These are phyloP conservation scores for Vitis hybrid DNA, from an alignment of 177 flowering plant genomes.

Conservation along the genomic window DNA sequence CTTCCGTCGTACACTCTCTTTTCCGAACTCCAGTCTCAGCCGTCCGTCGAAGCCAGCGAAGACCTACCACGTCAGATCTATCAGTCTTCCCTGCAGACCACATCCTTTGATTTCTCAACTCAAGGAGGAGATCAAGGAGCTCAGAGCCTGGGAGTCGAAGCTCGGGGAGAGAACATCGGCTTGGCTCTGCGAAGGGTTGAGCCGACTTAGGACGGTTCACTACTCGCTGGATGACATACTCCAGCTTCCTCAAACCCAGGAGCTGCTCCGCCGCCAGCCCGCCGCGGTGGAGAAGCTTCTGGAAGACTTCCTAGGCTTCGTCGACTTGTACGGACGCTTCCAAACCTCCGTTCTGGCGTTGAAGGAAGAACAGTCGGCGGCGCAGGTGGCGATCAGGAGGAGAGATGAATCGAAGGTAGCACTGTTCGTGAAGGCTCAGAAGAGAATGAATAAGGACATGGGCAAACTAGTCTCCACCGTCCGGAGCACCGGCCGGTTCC, in stretches of 20 bases:
- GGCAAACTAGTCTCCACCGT: slow-evolving; percentile 36
- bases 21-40: slow-evolving; percentile 41
- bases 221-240: slow-evolving; percentile 66
- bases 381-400: slow-evolving; percentile 56
- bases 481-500: slow-evolving; percentile 13
- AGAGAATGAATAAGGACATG: slow-evolving; percentile 54
- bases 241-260: slow-evolving; percentile 63
- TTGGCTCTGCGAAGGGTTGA: slow-evolving; percentile 52
- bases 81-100: slow-evolving; percentile 74
- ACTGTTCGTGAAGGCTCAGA: slow-evolving; percentile 31
- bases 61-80: slow-evolving; percentile 59
- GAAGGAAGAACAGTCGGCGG: slow-evolving; percentile 48
- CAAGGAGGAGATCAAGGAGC: slow-evolving; percentile 43
- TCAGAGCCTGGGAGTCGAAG: slow-evolving; percentile 37
- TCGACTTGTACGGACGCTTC: slow-evolving; percentile 66
- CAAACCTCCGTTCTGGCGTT: slow-evolving; percentile 41
- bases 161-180: slow-evolving; percentile 29
- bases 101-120: slow-evolving; percentile 69
- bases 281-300: slow-evolving; percentile 57
- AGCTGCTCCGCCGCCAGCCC: slow-evolving; percentile 36
- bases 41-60: slow-evolving; percentile 37
- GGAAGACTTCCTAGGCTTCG: slow-evolving; percentile 56
- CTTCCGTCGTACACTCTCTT: slow-evolving; percentile 66
- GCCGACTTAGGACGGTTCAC: slow-evolving; percentile 43
- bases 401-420: slow-evolving; percentile 38